These are phyloP conservation scores for Colletotrichum sojae DNA, from an alignment of 2,329 filamentous ascomycete genomes.

Conservation along the genomic window DNA sequence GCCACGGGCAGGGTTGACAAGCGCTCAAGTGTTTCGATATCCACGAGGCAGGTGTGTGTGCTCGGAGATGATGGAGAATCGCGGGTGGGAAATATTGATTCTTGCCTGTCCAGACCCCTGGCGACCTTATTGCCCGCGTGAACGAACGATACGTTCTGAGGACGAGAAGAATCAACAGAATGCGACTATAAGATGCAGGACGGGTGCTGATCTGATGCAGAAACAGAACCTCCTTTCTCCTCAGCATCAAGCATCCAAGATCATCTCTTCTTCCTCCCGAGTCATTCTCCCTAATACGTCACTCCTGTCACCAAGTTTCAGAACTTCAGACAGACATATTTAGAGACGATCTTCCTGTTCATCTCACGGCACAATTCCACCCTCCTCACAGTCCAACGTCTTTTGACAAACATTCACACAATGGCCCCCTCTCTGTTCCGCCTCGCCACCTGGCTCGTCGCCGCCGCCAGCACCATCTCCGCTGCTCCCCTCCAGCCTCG, in stretches of 20 bases:
- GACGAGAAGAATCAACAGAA: constrained; percentile 4
- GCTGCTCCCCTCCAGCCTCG: constrained; percentile 47
- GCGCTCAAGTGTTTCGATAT: constrained; percentile 10
- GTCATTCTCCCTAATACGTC: constrained; percentile 23
- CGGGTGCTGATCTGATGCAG: constrained; percentile 25
- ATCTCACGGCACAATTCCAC: constrained; percentile 4
- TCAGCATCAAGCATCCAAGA: not conserved
- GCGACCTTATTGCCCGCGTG: not conserved
- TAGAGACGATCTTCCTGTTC: constrained; percentile 36
- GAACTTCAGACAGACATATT: constrained; percentile 26
- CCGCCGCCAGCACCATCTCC: constrained; percentile 28
- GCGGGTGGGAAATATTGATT: constrained; percentile 24
- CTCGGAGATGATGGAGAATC: constrained; percentile 26
- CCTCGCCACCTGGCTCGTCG: constrained; percentile 39
- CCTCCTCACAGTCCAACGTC: not conserved
- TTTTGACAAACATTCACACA: not conserved
- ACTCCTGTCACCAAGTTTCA: constrained; percentile 26
- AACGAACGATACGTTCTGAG: constrained; percentile 3
- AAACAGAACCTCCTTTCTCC: constrained; percentile 6
- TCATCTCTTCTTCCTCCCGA: constrained; percentile 3
- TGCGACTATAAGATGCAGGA: constrained; percentile 30
- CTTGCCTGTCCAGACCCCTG: not conserved
- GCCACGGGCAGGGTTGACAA: constrained; percentile 25
- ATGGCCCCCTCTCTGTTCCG: constrained; percentile 40
- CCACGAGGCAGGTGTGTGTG: not conserved